Percentiles rank a stretch among this genome's conserved stretches.
Evolutionary conservation across 2,329 filamentous ascomycete species (phyloP).

Genomic region (Calonectria pteridis): DNA sequence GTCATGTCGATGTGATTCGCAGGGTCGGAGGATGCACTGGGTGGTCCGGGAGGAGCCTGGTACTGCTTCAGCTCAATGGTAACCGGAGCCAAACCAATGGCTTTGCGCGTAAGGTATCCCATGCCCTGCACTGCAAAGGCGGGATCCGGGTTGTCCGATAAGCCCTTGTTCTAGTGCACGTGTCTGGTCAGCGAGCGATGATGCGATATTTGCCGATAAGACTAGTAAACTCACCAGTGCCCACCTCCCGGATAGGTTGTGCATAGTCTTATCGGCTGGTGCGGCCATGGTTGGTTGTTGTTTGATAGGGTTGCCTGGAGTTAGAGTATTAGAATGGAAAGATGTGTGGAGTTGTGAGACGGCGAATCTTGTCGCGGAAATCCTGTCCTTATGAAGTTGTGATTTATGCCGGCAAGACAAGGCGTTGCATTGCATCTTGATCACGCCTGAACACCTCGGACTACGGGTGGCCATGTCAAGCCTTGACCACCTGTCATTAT

Average conservation of each 20-base stretch:
- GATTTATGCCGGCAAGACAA: not conserved
- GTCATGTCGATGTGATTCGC: slow-evolving; percentile 76
- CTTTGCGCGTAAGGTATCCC: slow-evolving; percentile 79
- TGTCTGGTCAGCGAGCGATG: not conserved
- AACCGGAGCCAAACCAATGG: slow-evolving; percentile 76
- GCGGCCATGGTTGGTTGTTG: not conserved
- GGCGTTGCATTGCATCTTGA: not conserved
- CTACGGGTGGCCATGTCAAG: not conserved
- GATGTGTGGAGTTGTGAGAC: not conserved
- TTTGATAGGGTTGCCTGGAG: not conserved
- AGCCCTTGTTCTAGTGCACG: slow-evolving; percentile 74
- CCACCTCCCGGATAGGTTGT: not conserved
- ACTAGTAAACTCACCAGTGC: not conserved
- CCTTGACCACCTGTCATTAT: not conserved
- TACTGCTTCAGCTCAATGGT: slow-evolving; percentile 73
- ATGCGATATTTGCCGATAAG: not conserved
- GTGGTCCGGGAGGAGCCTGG: slow-evolving; percentile 56
- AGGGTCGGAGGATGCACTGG: slow-evolving; percentile 52
- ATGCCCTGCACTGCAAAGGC: slow-evolving; percentile 80
- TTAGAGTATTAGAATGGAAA: not conserved
- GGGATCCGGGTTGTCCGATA: slow-evolving; percentile 77
- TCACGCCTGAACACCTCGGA: not conserved
- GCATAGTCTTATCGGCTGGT: not conserved
- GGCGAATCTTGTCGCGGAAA: not conserved
- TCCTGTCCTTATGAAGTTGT: not conserved